These are phyloP conservation scores for Tylopilus cervinicoccineus DNA, from an alignment of 768 basidiomycete species.

Conservation along the genomic window DNA sequence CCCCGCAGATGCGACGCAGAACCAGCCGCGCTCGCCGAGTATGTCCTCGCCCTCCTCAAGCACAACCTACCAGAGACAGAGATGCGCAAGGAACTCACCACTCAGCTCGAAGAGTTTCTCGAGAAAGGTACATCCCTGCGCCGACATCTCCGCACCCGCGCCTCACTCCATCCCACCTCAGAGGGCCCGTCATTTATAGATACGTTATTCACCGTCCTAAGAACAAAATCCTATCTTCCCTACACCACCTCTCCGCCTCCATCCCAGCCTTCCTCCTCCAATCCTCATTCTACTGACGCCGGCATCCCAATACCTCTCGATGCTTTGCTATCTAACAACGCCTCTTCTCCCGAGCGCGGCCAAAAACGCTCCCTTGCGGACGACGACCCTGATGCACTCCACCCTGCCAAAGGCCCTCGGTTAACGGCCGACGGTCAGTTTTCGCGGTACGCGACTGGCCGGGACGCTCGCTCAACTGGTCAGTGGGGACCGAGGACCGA, in stretches of 20 bases:
- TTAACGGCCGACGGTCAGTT: constrained; percentile 62
- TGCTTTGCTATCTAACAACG: constrained; percentile 45
- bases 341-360: constrained; percentile 47
- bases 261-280: constrained; percentile 32
- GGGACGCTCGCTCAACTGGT: constrained; percentile 37
- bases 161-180: constrained; percentile 24
- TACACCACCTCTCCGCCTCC: constrained; percentile 49
- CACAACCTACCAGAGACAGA: constrained; percentile 82
- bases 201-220: constrained; percentile 78
- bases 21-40: constrained; percentile 88
- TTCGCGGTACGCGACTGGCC: constrained; percentile 53
- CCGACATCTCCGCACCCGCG: neutral
- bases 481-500: constrained; percentile 40
- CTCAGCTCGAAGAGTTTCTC: constrained; percentile 88
- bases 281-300: constrained; percentile 40
- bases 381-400: constrained; percentile 57
- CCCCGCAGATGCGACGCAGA: constrained; percentile 87
- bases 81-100: constrained; percentile 70
- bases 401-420: constrained; percentile 69
- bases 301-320: constrained; percentile 84
- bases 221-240: constrained; percentile 82
- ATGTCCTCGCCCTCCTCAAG: constrained; percentile 89
- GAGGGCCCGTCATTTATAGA: constrained; percentile 78
- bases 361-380: constrained; percentile 64
- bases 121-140: constrained; percentile 64